Base-by-base conservation (phyloP, 805 yeast species). In the Kluyveromyces starmeri region DNA sequence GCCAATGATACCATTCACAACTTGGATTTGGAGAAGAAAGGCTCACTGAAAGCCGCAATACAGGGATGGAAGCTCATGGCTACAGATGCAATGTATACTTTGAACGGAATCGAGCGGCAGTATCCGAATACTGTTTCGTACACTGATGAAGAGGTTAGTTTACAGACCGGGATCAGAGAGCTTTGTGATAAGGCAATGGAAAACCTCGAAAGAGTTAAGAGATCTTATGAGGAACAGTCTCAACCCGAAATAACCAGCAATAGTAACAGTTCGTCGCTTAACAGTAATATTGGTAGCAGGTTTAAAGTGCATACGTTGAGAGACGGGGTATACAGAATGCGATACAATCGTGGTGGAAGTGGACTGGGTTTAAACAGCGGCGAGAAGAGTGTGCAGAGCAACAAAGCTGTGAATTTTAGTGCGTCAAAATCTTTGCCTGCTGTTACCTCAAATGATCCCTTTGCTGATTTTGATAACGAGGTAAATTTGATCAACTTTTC, bases 61-160 rank as follows among this genome's bases (percentile, higher is more conserved):
- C 72, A 70, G 39, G 88, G 88, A 2, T 80, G 89, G 88, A 79
- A 75, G 43, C 63, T 75, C 2, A 56, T 82, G n/a, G 83, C 77
- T 42, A 74, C 82, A 2, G 68, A 71, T 31, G 64, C 77, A 2
- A 63, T 73, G 31, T 71, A 63, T 49, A 73, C 73, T 45, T 56
- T 78, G 27, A 83, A 77, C 14, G 40, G 53, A 35, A 44, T 80
- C 45, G 68, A 78, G 48, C 59, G 70, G 35, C 53, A 55, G 40
- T 53, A 51, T 48, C 50, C 50, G 20, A 40, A 57, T 44, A 40
- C 47, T 35, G 37, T 42, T 38, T 43, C 40, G 34, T 71, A 46
- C 37, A 47, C 70, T 0, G 64, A 62, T 3, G 77, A 72, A 38
- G 78, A 72, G 41, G 36, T 59, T 3, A 60, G 65, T 41, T 46